A percentile compares a stretch with the other conserved stretches of the same genome.
phyloP scores from a whole-genome alignment of 805 yeast genomes.

The Yamadazyma philogaea region DNA sequence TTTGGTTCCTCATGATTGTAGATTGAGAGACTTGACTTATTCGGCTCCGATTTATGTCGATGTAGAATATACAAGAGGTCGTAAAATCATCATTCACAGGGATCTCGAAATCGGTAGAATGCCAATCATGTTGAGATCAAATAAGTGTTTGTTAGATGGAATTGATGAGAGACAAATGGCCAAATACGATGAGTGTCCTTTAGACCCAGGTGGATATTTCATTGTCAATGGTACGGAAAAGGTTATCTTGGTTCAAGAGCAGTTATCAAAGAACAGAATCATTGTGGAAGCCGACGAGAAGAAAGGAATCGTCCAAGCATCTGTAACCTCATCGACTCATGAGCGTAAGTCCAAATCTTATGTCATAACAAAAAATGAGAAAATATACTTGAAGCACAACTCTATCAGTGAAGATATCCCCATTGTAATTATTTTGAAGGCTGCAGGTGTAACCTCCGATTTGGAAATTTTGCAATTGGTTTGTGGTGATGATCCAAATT shows the following conservation, averaged over 20 bases:
- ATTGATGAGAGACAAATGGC: conserved; percentile 86
- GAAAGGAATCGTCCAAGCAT: conserved; percentile 91
- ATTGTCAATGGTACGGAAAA: conserved; percentile 98
- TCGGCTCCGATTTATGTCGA: conserved; percentile 95
- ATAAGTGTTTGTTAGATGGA: conserved; percentile 83
- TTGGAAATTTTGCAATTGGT: conserved; percentile 90
- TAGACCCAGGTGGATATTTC: conserved; percentile 98
- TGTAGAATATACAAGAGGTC: conserved; percentile 94
- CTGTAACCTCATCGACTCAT: conserved; percentile 96
- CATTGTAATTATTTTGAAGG: conserved; percentile 86
- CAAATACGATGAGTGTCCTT: conserved; percentile 82
- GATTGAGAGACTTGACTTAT: conserved; percentile 89
- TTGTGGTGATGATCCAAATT: conserved; percentile 83
- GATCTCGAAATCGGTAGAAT: conserved; percentile 94
- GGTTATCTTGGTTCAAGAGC: conserved; percentile 95
- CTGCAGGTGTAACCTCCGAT: conserved; percentile 92
- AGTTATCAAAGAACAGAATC: conserved; percentile 92
- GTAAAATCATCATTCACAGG: conserved; percentile 83
- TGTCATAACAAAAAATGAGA: conserved; percentile 86
- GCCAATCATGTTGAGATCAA: conserved; percentile 97
- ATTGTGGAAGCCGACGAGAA: conserved; percentile 97
- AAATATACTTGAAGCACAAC: conserved; percentile 89
- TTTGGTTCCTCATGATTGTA: conserved; percentile 90
- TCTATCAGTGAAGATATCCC: conserved; percentile 95
- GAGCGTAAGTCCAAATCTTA: conserved; percentile 97